phyloP scores from a whole-genome alignment of 352 stramenopile genomes.

The Phytophthora syringae region DNA sequence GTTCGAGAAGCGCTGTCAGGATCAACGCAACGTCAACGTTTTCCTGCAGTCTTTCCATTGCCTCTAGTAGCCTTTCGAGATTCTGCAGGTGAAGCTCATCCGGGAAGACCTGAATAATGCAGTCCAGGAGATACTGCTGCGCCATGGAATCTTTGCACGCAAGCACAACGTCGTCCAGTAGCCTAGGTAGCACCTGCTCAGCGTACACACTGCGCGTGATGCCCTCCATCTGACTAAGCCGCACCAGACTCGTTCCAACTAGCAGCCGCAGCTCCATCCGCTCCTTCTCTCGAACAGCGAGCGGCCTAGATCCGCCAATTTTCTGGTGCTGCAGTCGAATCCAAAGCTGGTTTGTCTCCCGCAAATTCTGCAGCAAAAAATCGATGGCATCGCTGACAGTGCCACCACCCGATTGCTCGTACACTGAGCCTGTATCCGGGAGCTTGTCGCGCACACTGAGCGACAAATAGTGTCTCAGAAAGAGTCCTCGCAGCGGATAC shows the following conservation, averaged over 20 bases:
- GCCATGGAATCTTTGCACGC: constrained; percentile 96
- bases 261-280: constrained; percentile 96
- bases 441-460: constrained; percentile 94
- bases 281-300: constrained; percentile 69
- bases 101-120: constrained; percentile 98
- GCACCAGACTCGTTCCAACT: constrained; percentile 97
- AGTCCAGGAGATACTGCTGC: constrained; percentile 99
- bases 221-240: constrained; percentile 96
- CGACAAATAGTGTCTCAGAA: constrained; percentile 97
- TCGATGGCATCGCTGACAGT: constrained; percentile 91
- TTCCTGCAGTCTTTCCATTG: constrained; percentile 87
- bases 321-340: constrained; percentile 97
- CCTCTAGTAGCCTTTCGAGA: constrained; percentile 90
- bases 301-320: constrained; percentile 31
- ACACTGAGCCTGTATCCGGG: constrained; percentile 81
- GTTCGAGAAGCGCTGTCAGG: constrained; percentile 94
- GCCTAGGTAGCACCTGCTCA: constrained; percentile 86
- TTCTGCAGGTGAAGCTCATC: constrained; percentile 98
- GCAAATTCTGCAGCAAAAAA: constrained; percentile 98
- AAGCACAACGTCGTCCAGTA: constrained; percentile 94
- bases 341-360: constrained; percentile 99
- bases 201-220: constrained; percentile 92
- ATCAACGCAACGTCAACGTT: constrained; percentile 93
- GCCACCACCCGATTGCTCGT: constrained; percentile 77
- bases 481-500: constrained; percentile 97